Base-by-base conservation (phyloP, 1,139 yeast species). In the Pichia sp. region DNA sequence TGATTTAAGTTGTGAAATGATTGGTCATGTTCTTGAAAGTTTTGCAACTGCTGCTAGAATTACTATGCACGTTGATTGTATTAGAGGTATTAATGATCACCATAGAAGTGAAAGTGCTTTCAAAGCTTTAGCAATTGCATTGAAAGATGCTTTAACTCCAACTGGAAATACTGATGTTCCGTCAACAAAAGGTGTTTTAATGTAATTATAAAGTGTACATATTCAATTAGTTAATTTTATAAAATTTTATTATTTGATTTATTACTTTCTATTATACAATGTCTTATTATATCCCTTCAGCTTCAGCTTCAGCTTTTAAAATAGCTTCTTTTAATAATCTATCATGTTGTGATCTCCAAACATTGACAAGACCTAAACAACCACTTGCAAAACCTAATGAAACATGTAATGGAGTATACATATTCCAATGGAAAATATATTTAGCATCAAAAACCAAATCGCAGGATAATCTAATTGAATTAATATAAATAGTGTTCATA, bases 31-130 rank as follows among this genome's bases (percentile, higher is more conserved):
- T 41, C 66, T 92, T 55, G 96, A 89, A 66, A 85, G 95, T 59
- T 92, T 92, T 72, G 96, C 97, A 3, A 89, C 85, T 60, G 86
- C 86, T 44, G 96, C 97, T 1, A 83, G 84, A 50, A 77, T 92
- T 45, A 92, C 98, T 1, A 64, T 92, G 63, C 98, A 92, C 62
- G 96, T 92, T 34, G 98, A 94, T 67, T 87, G 96, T 66, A 66
- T 92, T 53, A 75, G 97, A 56, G 98, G 98, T 0, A 79, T 78
- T 66, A 92, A 92, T 67, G 98, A 92, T 66, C 98, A 92, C 66
- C 98, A 92, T 68, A 75, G 97, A 56, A 87, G 96, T 39, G 98
- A 92, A 68, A 79, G 89, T 64, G 97, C 98, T 0, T 92, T 92
- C 72, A 92, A 92, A 70, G 96, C 97, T 1, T 71, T 89, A 59